Base-by-base conservation (phyloP, 1,284 basidiomycete species). In the Tilletia setariae region DNA sequence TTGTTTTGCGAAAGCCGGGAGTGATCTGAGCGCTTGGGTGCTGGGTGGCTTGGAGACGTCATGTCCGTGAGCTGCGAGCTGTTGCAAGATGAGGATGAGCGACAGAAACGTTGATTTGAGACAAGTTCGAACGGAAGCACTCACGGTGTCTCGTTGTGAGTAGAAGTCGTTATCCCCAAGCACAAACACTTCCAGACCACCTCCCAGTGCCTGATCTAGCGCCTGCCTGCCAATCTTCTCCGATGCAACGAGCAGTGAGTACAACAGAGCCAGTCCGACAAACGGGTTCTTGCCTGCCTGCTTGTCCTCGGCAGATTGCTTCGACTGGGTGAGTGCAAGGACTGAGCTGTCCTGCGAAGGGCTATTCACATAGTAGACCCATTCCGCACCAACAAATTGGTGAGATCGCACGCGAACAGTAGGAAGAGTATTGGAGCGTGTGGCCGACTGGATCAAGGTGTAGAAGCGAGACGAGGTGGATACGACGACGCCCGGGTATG, bases 121-220 rank as follows among this genome's bases (percentile, higher is more conserved):
- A 4, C 19, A 49, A 49, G 21, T 16, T n/a, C 19, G 19, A 19
- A 62, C 23, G 15, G 56, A 35, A 53, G 53, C 35, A 83, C 86
- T 72, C 71, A 91, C 92, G 86, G 92, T 90, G 67, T 89, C 88
- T 68, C 90, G 86, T 80, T 98, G 95, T 1, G 94, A 96, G 84
- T 98, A 98, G 78, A 98, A 98, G 83, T 98, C 96, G 79, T 98
- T 98, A 83, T 94, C 93, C 4, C 92, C 96, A 23, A 90, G 88
- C 68, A 98, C 91, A 40, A 87, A 87, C 71, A 98, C 74, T 88
- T 76, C 91, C 87, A 72, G 93, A 84, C 65, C 89, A 87, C 4
- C 68, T 2, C 63, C 66, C 16, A 70, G 71, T 15, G 66, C 40
- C 0, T 44, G 8, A 30, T 35, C 67, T 4, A 70, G 63, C 42